Evolutionary conservation across 2,329 filamentous ascomycete genomes (phyloP).

Genomic region (Pochonia chlamydosporia): DNA sequence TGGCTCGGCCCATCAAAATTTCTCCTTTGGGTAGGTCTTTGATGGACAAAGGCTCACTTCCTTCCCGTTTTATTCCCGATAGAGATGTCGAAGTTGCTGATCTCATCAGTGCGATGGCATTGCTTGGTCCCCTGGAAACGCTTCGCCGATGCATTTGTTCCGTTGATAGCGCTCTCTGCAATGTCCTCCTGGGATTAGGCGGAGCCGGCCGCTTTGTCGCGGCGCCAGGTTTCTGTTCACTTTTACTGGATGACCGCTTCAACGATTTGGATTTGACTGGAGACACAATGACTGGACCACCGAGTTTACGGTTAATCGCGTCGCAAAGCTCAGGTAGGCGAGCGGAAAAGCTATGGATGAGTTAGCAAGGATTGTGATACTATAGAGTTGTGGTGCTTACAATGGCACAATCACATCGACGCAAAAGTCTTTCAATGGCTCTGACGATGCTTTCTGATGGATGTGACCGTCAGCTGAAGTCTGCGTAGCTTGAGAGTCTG

Average conservation of each 20-base stretch:
- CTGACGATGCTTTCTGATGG: conserved; percentile 40
- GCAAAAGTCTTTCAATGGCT: conserved; percentile 71
- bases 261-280: conserved; percentile 43
- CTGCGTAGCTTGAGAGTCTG: conserved; percentile 38
- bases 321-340: conserved; percentile 68
- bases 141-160: conserved; percentile 49
- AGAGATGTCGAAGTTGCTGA: conserved; percentile 60
- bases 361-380: conserved; percentile 25
- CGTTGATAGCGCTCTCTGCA: conserved; percentile 58
- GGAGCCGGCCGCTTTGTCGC: conserved; percentile 41
- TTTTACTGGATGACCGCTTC: conserved; percentile 35
- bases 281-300: conserved; percentile 60
- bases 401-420: conserved; percentile 77
- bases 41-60: conserved; percentile 52
- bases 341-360: conserved; percentile 56
- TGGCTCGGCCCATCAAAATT: conserved; percentile 33
- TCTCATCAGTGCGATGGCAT: conserved; percentile 58
- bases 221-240: conserved; percentile 45
- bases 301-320: conserved; percentile 68
- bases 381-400: conserved; percentile 35
- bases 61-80: conserved; percentile 61
- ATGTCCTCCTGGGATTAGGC: conserved; percentile 39
- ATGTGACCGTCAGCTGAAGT: conserved; percentile 27
- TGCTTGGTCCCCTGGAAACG: conserved; percentile 51
- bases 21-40: conserved; percentile 43